Percentiles rank a stretch among this genome's conserved stretches.
phyloP scores from a whole-genome alignment of 805 yeast genomes.

The Pichia heedii region DNA sequence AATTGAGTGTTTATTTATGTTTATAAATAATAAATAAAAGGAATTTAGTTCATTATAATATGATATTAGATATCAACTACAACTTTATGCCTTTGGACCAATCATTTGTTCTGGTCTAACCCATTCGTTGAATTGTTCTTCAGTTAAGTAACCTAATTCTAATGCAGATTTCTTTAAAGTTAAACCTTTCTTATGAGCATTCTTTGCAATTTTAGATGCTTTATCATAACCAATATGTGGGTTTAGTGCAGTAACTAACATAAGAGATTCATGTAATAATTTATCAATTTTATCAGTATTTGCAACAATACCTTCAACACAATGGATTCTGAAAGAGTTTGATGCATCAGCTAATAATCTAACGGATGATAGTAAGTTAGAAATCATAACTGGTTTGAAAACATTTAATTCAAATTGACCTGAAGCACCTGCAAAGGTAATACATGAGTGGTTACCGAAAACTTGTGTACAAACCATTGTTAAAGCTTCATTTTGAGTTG shows the following conservation, averaged over 20 bases:
- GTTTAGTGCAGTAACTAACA: slow-evolving; percentile 97
- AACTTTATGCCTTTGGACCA: slow-evolving; percentile 56
- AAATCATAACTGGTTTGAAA: slow-evolving; percentile 92
- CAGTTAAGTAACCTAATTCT: slow-evolving; percentile 76
- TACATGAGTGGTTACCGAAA: slow-evolving; percentile 91
- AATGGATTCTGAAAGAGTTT: slow-evolving; percentile 83
- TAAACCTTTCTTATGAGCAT: slow-evolving; percentile 96
- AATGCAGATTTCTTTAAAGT: slow-evolving; percentile 92
- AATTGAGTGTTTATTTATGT: not conserved
- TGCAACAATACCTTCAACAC: slow-evolving; percentile 92
- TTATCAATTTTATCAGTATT: slow-evolving; percentile 81
- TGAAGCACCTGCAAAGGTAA: slow-evolving; percentile 96
- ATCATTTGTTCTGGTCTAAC: slow-evolving; percentile 97
- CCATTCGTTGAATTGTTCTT: slow-evolving; percentile 90
- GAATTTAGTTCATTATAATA: not conserved
- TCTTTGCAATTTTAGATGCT: slow-evolving; percentile 96
- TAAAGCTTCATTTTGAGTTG: slow-evolving; percentile 97
- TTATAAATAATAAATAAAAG: too few species aligned
- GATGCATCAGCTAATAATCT: slow-evolving; percentile 86
- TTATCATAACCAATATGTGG: slow-evolving; percentile 98
- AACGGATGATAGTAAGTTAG: slow-evolving; percentile 80
- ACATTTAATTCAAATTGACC: slow-evolving; percentile 98
- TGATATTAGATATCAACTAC: not conserved
- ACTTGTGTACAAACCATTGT: slow-evolving; percentile 98
- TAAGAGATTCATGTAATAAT: slow-evolving; percentile 85